A percentile compares a stretch with the other conserved stretches of the same genome.
Conservation (phyloP, 1,284 basidiomycete genomes). For the Sanghuangporus weigelae region DNA sequence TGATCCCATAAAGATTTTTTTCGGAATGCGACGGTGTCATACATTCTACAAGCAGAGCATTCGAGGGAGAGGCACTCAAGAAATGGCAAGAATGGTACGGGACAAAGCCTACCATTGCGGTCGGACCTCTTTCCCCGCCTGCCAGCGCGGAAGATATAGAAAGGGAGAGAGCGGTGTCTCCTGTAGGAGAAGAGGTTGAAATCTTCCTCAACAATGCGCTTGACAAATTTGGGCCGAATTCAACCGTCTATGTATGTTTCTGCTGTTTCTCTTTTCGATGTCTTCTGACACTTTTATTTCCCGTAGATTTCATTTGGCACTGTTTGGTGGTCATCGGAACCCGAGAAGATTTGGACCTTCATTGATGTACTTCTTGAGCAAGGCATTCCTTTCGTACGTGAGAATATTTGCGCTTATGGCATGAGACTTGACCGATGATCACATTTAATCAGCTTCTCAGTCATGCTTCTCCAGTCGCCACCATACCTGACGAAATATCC, state of each 20-base stretch:
- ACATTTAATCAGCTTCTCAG: slow-evolving; percentile 9
- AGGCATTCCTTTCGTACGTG: slow-evolving; percentile 17
- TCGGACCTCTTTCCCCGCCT: not conserved
- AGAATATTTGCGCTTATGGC: not conserved
- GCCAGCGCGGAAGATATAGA: not conserved
- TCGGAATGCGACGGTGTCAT: slow-evolving; percentile 11
- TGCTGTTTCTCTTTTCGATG: not conserved
- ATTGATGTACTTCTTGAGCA: slow-evolving; percentile 13
- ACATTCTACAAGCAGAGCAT: not conserved
- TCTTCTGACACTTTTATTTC: not conserved
- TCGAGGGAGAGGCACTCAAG: slow-evolving; percentile 1
- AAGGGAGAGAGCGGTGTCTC: not conserved
- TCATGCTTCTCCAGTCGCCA: slow-evolving; percentile 12
- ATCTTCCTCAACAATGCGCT: slow-evolving; percentile 7
- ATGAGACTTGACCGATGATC: not conserved
- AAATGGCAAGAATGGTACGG: slow-evolving; percentile 7
- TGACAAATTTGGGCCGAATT: slow-evolving; percentile 10
- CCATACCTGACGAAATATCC: slow-evolving; percentile 9
- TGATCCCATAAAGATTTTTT: not conserved
- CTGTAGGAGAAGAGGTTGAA: not conserved
- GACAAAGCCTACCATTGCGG: not conserved
- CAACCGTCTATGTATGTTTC: slow-evolving; percentile 13
- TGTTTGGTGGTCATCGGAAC: slow-evolving; percentile 12
- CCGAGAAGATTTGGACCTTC: slow-evolving; percentile 16
- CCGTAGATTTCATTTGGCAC: slow-evolving; percentile 18